Conservation (phyloP, 2,329 filamentous ascomycete species). For the Pseudogymnoascus sp. region DNA sequence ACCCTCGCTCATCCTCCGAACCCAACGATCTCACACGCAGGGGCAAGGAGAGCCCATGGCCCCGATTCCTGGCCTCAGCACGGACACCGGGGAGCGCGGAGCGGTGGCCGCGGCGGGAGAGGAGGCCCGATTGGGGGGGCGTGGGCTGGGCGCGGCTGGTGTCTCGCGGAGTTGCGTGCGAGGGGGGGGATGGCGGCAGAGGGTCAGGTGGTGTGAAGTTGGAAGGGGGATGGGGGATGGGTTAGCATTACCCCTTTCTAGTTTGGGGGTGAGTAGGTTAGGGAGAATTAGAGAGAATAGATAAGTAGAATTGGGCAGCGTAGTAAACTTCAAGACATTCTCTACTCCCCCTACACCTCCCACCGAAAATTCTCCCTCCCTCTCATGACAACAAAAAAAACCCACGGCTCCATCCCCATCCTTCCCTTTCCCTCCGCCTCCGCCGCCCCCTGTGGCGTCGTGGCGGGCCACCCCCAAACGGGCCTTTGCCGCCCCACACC, state of each 20-base stretch:
- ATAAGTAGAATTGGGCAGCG: not conserved
- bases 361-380: too few species aligned
- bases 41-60: too few species aligned
- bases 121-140: too few species aligned
- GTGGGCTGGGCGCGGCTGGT: not conserved
- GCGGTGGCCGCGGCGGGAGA: too few species aligned
- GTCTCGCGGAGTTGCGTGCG: not conserved
- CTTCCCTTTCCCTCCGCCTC: not conserved
- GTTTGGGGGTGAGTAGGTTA: not conserved
- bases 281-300: not conserved
- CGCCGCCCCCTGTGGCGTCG: not conserved
- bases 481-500: not conserved
- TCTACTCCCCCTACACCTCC: not conserved
- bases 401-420: not conserved
- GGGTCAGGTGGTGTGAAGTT: not conserved
- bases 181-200: not conserved
- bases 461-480: not conserved
- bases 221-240: not conserved
- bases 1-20: too few species aligned
- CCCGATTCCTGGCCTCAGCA: too few species aligned
- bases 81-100: too few species aligned
- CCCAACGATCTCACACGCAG: too few species aligned
- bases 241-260: not conserved
- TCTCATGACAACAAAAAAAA: too few species aligned
- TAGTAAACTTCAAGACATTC: not conserved